These are phyloP conservation scores for Leishmania tropica DNA, from an alignment of 208 protist species.

Conservation along the genomic window DNA sequence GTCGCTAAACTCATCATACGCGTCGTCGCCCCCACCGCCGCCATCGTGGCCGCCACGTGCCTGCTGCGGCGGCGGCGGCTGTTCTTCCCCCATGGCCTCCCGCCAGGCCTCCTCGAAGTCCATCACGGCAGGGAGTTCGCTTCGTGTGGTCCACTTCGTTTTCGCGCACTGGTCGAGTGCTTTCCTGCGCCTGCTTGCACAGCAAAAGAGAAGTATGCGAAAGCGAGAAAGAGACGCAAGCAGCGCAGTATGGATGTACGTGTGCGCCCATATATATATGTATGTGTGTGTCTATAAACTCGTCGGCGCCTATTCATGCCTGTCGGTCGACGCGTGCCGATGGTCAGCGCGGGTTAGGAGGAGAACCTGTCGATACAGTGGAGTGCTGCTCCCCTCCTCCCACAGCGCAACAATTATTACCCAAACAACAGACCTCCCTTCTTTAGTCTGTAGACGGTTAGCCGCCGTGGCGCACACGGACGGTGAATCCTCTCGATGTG, in stretches of 20 bases:
- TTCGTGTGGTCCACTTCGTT: not conserved
- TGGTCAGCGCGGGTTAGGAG: not conserved
- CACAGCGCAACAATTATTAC: too few species aligned
- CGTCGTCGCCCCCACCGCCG: not conserved
- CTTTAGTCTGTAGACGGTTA: too few species aligned
- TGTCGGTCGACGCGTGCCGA: not conserved
- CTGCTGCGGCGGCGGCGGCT: not conserved
- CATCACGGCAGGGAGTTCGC: not conserved
- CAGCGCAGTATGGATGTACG: not conserved
- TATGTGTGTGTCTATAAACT: not conserved
- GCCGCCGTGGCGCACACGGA: too few species aligned
- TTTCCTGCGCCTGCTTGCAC: not conserved
- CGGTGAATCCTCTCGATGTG: too few species aligned
- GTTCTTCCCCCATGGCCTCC: constrained; percentile 22
- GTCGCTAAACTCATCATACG: constrained; percentile 39
- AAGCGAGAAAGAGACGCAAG: not conserved
- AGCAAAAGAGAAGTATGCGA: not conserved
- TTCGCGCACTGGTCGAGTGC: not conserved
- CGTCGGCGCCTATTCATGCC: too few species aligned
- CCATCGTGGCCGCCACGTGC: not conserved
- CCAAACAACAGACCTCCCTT: too few species aligned
- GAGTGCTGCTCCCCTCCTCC: not conserved
- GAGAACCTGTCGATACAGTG: not conserved
- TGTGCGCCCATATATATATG: constrained; percentile 1
- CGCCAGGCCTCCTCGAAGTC: constrained; percentile 32